phyloP scores from a whole-genome alignment of 2,329 filamentous ascomycete species.

The Teratosphaeria gauchensis region DNA sequence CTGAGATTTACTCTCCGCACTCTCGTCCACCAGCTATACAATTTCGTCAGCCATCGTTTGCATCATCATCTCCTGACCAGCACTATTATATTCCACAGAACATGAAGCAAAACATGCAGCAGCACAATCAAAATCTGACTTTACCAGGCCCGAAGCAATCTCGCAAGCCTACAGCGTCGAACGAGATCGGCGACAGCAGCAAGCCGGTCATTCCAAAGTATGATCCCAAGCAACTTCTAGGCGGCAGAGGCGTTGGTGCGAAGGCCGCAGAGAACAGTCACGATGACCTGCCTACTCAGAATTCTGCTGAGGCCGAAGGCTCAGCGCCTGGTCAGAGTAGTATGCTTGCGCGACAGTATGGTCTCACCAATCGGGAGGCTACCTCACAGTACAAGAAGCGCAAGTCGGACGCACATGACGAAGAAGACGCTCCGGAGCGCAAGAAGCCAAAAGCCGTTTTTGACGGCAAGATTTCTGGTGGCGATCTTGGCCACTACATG shows the following conservation, averaged over 20 bases:
- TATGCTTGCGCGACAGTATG: constrained; percentile 68
- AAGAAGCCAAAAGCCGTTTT: constrained; percentile 37
- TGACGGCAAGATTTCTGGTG: constrained; percentile 42
- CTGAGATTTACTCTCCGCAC: background rate
- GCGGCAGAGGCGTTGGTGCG: constrained; percentile 10
- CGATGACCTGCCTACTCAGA: background rate
- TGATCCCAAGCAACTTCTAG: constrained; percentile 15
- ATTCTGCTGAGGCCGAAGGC: background rate
- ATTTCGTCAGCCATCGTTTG: background rate
- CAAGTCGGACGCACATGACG: constrained; percentile 37
- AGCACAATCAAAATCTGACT: constrained; percentile 3
- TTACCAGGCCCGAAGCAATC: constrained; percentile 21
- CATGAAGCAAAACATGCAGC: background rate
- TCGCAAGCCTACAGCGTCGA: constrained; percentile 12
- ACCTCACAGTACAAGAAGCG: constrained; percentile 52
- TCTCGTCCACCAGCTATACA: background rate
- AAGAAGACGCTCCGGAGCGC: constrained; percentile 24
- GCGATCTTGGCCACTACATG: constrained; percentile 55
- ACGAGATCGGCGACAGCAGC: background rate
- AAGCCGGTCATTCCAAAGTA: constrained; percentile 5
- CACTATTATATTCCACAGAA: background rate
- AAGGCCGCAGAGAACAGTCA: background rate
- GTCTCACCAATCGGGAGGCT: constrained; percentile 56
- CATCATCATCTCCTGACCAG: background rate
- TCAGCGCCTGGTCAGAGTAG: constrained; percentile 38